Conservation (phyloP, 305 asterid species). For the Fraxinus paxiana region DNA sequence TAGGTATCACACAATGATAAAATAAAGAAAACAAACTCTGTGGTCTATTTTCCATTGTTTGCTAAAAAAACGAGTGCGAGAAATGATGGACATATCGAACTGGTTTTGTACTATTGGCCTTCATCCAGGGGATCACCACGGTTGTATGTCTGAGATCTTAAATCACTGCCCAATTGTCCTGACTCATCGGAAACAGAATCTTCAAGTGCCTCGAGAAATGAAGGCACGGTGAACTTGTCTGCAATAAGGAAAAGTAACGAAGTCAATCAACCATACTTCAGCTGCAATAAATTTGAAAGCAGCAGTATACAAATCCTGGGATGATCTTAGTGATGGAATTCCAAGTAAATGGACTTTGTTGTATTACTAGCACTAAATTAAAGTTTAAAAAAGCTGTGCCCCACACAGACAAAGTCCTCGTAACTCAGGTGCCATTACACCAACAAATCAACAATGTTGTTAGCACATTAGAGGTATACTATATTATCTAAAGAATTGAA, state of each 20-base stretch:
- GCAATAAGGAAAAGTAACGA: slow-evolving; percentile 28
- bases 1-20: background rate
- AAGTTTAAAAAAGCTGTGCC: background rate
- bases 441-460: background rate
- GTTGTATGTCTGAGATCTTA: slow-evolving; percentile 43
- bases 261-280: background rate
- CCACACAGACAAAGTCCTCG: background rate
- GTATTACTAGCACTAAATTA: background rate
- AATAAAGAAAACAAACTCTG: background rate
- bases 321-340: background rate
- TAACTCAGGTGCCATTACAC: background rate
- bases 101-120: slow-evolving; percentile 43
- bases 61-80: background rate
- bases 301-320: background rate
- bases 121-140: slow-evolving; percentile 72
- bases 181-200: slow-evolving; percentile 65
- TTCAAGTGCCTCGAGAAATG: slow-evolving; percentile 96
- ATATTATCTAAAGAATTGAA: background rate
- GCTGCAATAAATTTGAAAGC: slow-evolving; percentile 1
- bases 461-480: background rate
- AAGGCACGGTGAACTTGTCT: slow-evolving; percentile 79
- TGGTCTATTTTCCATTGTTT: background rate
- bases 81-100: background rate
- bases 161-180: slow-evolving; percentile 40
- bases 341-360: background rate